A percentile compares a stretch with the other conserved stretches of the same genome.
phyloP scores from a whole-genome alignment of 2,329 filamentous ascomycete genomes.

The Alternaria conjuncta region DNA sequence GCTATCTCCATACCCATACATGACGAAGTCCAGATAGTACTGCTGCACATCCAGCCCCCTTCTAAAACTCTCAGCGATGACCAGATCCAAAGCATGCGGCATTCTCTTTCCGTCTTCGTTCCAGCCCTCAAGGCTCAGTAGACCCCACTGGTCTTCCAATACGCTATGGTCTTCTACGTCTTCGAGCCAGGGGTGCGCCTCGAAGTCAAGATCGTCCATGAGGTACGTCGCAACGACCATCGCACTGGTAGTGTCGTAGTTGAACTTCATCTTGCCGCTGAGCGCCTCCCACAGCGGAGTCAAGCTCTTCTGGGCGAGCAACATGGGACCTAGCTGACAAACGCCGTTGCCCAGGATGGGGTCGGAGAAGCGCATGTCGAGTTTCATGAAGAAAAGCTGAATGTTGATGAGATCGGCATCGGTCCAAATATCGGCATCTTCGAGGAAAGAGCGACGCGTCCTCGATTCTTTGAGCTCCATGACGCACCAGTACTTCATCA shows the following conservation, averaged over 20 bases:
- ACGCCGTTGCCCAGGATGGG: constrained; percentile 63
- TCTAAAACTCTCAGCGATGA: constrained; percentile 60
- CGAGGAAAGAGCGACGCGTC: constrained; percentile 61
- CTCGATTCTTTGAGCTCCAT: constrained; percentile 66
- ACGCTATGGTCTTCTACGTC: constrained; percentile 33
- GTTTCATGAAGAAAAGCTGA: constrained; percentile 72
- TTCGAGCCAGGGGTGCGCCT: constrained; percentile 26
- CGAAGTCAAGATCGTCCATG: constrained; percentile 25
- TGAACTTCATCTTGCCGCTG: constrained; percentile 59
- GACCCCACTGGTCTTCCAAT: constrained; percentile 42
- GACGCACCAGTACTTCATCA: constrained; percentile 72
- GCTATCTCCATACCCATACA: constrained; percentile 67
- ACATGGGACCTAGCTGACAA: constrained; percentile 46
- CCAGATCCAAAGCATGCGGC: constrained; percentile 32
- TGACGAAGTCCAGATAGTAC: constrained; percentile 63
- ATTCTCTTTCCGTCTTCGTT: constrained; percentile 65
- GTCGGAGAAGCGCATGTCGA: constrained; percentile 72
- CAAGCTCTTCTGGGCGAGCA: constrained; percentile 64
- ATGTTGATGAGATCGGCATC: constrained; percentile 66
- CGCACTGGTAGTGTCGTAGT: constrained; percentile 27
- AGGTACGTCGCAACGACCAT: constrained; percentile 30
- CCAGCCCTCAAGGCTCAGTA: constrained; percentile 51
- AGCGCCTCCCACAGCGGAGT: constrained; percentile 50
- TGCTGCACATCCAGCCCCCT: constrained; percentile 62
- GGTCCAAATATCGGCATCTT: constrained; percentile 61